Evolutionary conservation across 768 basidiomycete genomes (phyloP).

Genomic region (Tulasnella sp.): DNA sequence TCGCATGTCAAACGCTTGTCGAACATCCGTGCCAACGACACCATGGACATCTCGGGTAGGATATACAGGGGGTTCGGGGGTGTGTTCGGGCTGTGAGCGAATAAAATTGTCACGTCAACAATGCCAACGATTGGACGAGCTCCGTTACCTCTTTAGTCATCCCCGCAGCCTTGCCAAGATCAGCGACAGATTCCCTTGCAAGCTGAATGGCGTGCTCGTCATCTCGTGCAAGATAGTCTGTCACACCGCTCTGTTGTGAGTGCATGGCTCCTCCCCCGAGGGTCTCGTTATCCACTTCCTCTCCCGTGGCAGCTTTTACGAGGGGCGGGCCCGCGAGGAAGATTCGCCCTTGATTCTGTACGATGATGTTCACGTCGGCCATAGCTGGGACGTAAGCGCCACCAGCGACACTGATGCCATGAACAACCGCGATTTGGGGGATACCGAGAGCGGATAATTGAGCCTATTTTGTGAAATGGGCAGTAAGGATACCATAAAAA

Average conservation of each 20-base stretch:
- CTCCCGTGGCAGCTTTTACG: conserved; percentile 90
- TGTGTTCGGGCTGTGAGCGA: conserved; percentile 40
- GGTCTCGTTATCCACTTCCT: conserved; percentile 85
- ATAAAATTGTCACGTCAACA: neutral
- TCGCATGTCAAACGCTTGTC: conserved; percentile 86
- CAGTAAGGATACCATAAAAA: too few relatives aligned
- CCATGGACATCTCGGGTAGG: conserved; percentile 75
- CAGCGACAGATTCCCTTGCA: conserved; percentile 65
- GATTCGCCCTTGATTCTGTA: conserved; percentile 83
- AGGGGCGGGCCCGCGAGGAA: conserved; percentile 92
- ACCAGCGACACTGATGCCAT: conserved; percentile 90
- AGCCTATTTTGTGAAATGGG: conserved; percentile 39
- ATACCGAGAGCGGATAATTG: conserved; percentile 89
- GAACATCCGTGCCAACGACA: conserved; percentile 81
- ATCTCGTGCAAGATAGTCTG: conserved; percentile 75
- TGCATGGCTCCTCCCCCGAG: conserved; percentile 89
- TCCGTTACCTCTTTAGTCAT: conserved; percentile 1
- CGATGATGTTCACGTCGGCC: conserved; percentile 90
- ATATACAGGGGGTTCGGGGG: conserved; percentile 65
- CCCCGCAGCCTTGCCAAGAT: conserved; percentile 56
- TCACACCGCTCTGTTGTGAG: conserved; percentile 82
- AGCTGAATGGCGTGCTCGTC: conserved; percentile 80
- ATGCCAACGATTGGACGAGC: neutral
- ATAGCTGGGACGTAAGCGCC: conserved; percentile 94
- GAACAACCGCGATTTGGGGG: conserved; percentile 86